Conservation (phyloP, 176 grass and related monocot species). For the Bromus sterilis region DNA sequence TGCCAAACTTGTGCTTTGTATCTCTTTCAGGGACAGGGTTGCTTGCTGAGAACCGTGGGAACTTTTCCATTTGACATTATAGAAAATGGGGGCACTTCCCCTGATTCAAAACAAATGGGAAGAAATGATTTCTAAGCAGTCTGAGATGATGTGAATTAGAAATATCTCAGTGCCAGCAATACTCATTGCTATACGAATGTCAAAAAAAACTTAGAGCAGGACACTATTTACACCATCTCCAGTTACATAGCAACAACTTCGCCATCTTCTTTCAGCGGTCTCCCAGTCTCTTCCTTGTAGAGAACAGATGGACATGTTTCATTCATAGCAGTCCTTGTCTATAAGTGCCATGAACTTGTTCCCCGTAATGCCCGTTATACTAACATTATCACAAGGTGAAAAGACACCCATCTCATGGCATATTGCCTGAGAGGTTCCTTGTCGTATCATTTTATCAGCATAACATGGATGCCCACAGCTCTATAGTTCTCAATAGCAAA, state of each 20-base stretch:
- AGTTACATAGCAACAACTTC: slow-evolving; percentile 92
- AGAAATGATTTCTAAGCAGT: neutral
- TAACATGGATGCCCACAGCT: slow-evolving; percentile 76
- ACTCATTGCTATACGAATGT: slow-evolving; percentile 80
- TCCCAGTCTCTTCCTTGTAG: slow-evolving; percentile 84
- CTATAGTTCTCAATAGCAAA: slow-evolving; percentile 80
- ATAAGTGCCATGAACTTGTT: neutral
- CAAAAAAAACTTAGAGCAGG: slow-evolving; percentile 64
- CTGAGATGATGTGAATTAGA: neutral
- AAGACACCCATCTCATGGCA: no score
- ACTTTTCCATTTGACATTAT: neutral
- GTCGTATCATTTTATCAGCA: slow-evolving; percentile 93
- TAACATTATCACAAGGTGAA: slow-evolving; percentile 55
- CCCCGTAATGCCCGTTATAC: no score
- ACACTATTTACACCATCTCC: slow-evolving; percentile 93
- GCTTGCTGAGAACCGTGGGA: neutral
- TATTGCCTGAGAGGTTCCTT: slow-evolving; percentile 89
- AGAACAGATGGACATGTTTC: slow-evolving; percentile 63
- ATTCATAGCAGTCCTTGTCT: slow-evolving; percentile 24
- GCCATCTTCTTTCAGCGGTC: slow-evolving; percentile 77
- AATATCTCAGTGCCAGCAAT: slow-evolving; percentile 81
- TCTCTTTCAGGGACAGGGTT: neutral
- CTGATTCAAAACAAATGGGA: neutral
- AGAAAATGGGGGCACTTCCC: neutral
- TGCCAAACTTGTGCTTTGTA: neutral